A percentile compares a stretch with the other conserved stretches of the same genome.
phyloP scores from a whole-genome alignment of 345 rosid genomes.

The Syzygium grande region DNA sequence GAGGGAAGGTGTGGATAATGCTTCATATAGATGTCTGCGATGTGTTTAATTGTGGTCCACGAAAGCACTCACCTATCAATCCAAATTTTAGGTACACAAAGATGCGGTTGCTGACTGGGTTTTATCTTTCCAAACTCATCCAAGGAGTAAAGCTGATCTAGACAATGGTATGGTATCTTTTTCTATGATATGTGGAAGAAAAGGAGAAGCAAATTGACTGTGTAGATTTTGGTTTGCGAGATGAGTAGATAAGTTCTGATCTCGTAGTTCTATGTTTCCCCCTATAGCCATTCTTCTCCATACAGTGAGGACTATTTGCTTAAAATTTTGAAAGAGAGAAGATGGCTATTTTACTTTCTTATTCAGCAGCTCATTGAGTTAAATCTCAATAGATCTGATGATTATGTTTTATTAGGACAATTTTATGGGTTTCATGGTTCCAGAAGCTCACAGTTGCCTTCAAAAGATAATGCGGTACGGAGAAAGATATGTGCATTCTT shows the following conservation, averaged over 20 bases:
- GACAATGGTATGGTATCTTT: conserved; percentile 33
- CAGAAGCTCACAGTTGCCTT: conserved; percentile 57
- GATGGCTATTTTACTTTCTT: not conserved
- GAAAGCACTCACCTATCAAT: not conserved
- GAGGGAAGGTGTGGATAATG: not conserved
- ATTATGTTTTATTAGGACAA: conserved; percentile 43
- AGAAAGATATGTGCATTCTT: not conserved
- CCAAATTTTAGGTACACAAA: conserved; percentile 25
- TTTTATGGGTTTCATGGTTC: conserved; percentile 85
- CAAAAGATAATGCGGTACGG: conserved; percentile 44
- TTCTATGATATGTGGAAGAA: not conserved
- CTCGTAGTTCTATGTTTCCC: not conserved
- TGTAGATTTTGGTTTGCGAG: not conserved
- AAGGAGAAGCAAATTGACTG: not conserved
- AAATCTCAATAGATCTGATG: not conserved
- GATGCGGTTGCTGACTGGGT: conserved; percentile 62
- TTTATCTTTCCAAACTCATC: conserved; percentile 67
- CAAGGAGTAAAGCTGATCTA: conserved; percentile 30
- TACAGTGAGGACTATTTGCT: not conserved
- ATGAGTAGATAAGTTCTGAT: not conserved
- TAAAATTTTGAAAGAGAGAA: not conserved
- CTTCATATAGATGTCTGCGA: not conserved
- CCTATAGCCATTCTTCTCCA: not conserved
- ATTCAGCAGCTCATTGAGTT: not conserved
- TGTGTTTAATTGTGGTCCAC: not conserved